Conservation (phyloP, 116 monocot species). For the Cymodocea nodosa region DNA sequence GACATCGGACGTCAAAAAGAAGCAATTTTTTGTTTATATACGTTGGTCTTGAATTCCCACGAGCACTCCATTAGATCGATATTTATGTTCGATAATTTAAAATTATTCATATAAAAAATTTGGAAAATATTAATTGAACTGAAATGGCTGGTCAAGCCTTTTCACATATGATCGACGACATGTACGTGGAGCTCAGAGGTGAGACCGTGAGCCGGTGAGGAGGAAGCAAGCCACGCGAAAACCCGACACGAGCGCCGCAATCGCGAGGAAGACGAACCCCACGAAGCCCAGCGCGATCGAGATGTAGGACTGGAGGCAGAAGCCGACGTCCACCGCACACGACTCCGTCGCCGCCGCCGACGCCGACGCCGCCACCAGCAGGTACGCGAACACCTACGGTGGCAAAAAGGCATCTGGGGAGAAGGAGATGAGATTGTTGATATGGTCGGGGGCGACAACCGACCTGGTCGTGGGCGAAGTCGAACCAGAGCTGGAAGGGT, state of each 20-base stretch:
- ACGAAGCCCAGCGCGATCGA: constrained; percentile 60
- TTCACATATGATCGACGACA: too few relatives aligned
- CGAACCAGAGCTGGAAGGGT: constrained; percentile 90
- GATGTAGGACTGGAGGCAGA: constrained; percentile 70
- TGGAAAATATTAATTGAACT: too few relatives aligned
- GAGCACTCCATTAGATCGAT: too few relatives aligned
- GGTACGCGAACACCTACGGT: constrained; percentile 59
- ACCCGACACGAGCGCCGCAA: constrained; percentile 51
- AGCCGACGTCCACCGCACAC: constrained; percentile 23
- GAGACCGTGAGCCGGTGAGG: constrained; percentile 63
- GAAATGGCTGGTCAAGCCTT: too few relatives aligned
- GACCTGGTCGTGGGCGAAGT: constrained; percentile 95
- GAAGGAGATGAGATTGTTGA: too few relatives aligned
- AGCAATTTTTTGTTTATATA: too few relatives aligned
- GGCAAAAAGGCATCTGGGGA: too few relatives aligned
- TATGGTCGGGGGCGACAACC: too few relatives aligned
- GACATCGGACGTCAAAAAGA: too few relatives aligned
- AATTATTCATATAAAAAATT: too few relatives aligned
- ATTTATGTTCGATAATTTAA: too few relatives aligned
- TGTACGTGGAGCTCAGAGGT: constrained; percentile 14
- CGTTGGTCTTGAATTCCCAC: too few relatives aligned
- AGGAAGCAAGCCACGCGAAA: constrained; percentile 60
- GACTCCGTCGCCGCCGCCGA: constrained; percentile 20
- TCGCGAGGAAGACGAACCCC: constrained; percentile 62
- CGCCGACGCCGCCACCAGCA: constrained; percentile 46